Percentiles rank a stretch among this genome's conserved stretches.
These are phyloP conservation scores for Filobasidium wieringae DNA, from an alignment of 768 basidiomycete genomes.

Conservation along the genomic window DNA sequence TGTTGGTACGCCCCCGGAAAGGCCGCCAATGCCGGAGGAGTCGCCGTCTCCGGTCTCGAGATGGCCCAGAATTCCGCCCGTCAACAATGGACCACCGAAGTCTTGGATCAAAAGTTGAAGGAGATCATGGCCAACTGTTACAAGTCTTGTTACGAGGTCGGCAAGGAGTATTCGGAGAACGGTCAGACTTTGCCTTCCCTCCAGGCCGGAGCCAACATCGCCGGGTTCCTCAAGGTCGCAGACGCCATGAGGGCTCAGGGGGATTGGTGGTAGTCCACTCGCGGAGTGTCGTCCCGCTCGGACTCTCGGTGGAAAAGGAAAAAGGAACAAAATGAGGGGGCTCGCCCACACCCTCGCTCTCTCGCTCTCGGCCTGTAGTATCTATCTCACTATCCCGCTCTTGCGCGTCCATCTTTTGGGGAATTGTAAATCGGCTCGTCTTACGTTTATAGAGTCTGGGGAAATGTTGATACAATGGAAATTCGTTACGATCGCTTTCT, in stretches of 20 bases:
- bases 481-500: too few species aligned
- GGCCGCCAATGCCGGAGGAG: conserved; percentile 58
- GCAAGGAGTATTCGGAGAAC: conserved; percentile 50
- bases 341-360: too few species aligned
- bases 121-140: conserved; percentile 59
- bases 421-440: too few species aligned
- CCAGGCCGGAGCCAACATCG: conserved; percentile 59
- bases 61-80: conserved; percentile 61
- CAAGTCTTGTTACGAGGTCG: conserved; percentile 50
- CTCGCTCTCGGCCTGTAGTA: too few species aligned
- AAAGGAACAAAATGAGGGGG: too few species aligned
- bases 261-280: conserved; percentile 54
- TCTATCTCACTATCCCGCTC: too few species aligned
- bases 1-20: conserved; percentile 68
- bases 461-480: too few species aligned
- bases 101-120: conserved; percentile 59
- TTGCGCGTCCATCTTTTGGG: too few species aligned
- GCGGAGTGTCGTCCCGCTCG: neutral
- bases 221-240: conserved; percentile 57
- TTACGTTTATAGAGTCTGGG: too few species aligned
- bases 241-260: conserved; percentile 64
- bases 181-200: conserved; percentile 44
- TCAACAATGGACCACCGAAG: conserved; percentile 51
- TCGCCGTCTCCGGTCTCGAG: conserved; percentile 59
- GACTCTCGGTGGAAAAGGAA: too few species aligned